Base-by-base conservation (phyloP, 2,329 filamentous ascomycete genomes). In the Parastagonospora avenae region DNA sequence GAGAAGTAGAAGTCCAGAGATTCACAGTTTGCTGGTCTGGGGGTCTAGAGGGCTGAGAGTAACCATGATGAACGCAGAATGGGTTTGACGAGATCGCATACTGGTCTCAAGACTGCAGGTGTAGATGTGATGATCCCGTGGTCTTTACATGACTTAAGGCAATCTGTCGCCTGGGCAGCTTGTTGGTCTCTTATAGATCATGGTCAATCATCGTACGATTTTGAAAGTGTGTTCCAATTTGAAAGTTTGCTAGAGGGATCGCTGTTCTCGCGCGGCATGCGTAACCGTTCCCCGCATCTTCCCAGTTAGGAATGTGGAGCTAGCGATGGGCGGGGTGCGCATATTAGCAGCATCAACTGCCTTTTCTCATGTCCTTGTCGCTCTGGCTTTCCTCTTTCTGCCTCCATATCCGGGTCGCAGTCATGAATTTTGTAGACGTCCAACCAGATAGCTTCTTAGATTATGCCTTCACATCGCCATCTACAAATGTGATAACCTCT, bases 341-440 rank as follows among this genome's bases (percentile, higher is more conserved):
- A 66, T 63, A 60, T 62, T 52, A 64, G 55, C 54, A 51, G 53
- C 54, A 51, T 47, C 56, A 45, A 50, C 44, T 42, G 55, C 56
- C 19, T 45, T 49, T 46, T 48, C 50, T 30, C 51, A 32, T 43
- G 38, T 42, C 48, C 54, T 42, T 24, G 46, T 40, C 48, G 49
- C 55, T 62, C 64, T 48, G 59, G 55, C 41, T 55, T 59, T 67
- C 67, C 61, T 57, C 51, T 58, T 70, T 63, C 46, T 49, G 66
- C 61, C 60, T 54, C 59, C 41, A 36, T 52, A 52, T 67, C 63
- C 64, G 63, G 51, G 41, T 47, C 44, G 52, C 46, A 58, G 52
- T 49, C 50, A 72, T 72, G 70, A 72, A 72, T 46, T 72, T 72
- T 44, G 67, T 71, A 31, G 70, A 73, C 54, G 63, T 69, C 19